These are phyloP conservation scores for Peltaster fructicola DNA, from an alignment of 2,329 filamentous ascomycete genomes.

Conservation along the genomic window DNA sequence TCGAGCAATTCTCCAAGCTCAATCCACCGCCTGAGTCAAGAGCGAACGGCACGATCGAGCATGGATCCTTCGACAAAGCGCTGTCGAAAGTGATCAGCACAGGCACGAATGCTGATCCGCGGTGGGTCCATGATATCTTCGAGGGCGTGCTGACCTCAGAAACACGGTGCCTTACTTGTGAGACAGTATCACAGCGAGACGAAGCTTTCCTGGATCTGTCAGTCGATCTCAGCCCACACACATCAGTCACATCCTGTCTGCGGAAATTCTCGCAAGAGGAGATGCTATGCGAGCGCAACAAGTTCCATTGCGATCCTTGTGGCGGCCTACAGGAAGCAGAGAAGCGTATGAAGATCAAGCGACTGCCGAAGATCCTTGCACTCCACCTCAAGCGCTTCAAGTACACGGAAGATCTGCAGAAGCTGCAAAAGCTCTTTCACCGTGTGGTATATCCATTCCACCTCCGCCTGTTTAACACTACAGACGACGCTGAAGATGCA, in stretches of 20 bases:
- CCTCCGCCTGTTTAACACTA: constrained; percentile 91
- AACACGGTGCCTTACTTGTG: constrained; percentile 89
- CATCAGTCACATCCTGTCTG: constrained; percentile 87
- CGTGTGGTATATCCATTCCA: constrained; percentile 95
- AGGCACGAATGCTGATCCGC: constrained; percentile 18
- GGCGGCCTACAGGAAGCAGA: constrained; percentile 93
- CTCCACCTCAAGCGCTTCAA: constrained; percentile 95
- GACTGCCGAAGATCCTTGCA: constrained; percentile 75
- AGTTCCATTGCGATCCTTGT: constrained; percentile 96
- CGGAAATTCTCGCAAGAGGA: constrained; percentile 95
- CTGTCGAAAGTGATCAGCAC: constrained; percentile 8
- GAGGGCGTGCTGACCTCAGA: constrained; percentile 90
- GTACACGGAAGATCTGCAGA: constrained; percentile 88
- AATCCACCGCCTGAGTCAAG: constrained; percentile 24
- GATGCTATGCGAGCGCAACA: constrained; percentile 96
- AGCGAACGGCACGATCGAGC: constrained; percentile 14
- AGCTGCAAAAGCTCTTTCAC: constrained; percentile 91
- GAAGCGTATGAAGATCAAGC: constrained; percentile 98
- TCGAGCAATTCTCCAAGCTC: constrained; percentile 68
- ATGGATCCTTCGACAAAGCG: constrained; percentile 10
- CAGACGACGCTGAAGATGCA: constrained; percentile 82
- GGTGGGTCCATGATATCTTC: constrained; percentile 95
- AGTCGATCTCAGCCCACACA: constrained; percentile 87
- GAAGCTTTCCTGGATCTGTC: constrained; percentile 93
- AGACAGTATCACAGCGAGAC: constrained; percentile 85